Evolutionary conservation across 768 basidiomycete species (phyloP).

Genomic region (Boletus rubescentipes): DNA sequence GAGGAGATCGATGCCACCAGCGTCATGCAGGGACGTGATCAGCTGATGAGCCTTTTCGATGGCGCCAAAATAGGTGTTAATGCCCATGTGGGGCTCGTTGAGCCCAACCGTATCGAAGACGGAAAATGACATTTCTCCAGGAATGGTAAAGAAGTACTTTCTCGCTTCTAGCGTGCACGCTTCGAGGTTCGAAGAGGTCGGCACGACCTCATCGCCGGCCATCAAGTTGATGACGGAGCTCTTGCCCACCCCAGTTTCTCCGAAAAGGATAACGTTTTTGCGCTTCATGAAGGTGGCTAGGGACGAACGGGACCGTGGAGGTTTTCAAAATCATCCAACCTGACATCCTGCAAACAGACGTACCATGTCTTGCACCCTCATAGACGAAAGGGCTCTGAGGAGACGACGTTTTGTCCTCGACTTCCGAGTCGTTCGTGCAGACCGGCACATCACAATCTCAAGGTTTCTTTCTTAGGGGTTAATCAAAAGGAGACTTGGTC

Average conservation of each 20-base stretch:
- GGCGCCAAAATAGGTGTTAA: conserved; percentile 1
- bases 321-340: neutral
- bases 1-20: conserved; percentile 15
- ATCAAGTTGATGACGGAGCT: conserved; percentile 13
- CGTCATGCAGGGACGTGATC: neutral
- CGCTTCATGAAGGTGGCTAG: neutral
- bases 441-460: neutral
- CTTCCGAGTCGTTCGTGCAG: too few relatives aligned
- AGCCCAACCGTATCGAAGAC: conserved; percentile 12
- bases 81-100: conserved; percentile 6
- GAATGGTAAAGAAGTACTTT: neutral
- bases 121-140: neutral
- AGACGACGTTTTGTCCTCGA: neutral
- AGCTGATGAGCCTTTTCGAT: conserved; percentile 13
- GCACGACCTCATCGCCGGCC: neutral
- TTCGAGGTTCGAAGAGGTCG: neutral
- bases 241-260: conserved; percentile 9
- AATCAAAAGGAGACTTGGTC: neutral
- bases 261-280: conserved; percentile 9
- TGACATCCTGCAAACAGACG: neutral
- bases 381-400: neutral
- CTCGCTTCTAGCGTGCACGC: neutral
- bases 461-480: neutral
- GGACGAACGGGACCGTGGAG: neutral
- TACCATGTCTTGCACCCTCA: neutral